Evolutionary conservation across 768 basidiomycete species (phyloP), one percentile per base, ranked within the genome.

Genomic region (Russula virescens): DNA sequence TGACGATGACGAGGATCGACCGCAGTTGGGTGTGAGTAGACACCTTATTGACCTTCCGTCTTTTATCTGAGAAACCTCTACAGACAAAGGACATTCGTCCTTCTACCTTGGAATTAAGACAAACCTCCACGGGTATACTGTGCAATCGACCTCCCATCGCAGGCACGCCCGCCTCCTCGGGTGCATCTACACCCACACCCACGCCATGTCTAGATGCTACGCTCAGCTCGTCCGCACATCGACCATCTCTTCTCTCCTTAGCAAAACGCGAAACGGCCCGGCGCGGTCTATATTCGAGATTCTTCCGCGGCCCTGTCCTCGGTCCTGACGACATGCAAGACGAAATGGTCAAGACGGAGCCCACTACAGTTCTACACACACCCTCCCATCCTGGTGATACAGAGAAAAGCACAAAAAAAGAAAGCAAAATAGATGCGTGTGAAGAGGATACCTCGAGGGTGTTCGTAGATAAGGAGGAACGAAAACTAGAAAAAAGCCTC

Each of bases 221-320:
- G 42, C 66, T 64, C 16, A 69, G 71, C 40, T 61, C 64, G 38
- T 49, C 67, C 23, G 65, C 62, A 9, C 75, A 78, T 7, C 78
- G 76, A 49, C 73, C 79, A 21, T 83, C 77, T 60, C 73, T 92
- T 14, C 70, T 93, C 57, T 76, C 83, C 0, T 72, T 75, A 4
- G 89, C 91, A 6, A 92, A 91, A 73, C 80, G 87, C 49, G 88
- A 92, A 66, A 85, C 89, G 11, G 94, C 93, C 0, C 83, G 81
- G 63, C 79, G 82, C 13, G 79, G 78, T 21, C 79, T 98, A 3
- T 98, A 97, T 71, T 79, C 91, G 5, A 79, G 79, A 61, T 96
- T 97, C 73, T 89, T 88, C 69, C 83, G 87, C 25, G 94, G 93
- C 0, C 85, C 89, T 21, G 75, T 87, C 38, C 73, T 91, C 19